Evolutionary conservation across 306 rosid species (phyloP), one percentile per base, ranked within the genome.

Genomic region (Inga leiocalycina): DNA sequence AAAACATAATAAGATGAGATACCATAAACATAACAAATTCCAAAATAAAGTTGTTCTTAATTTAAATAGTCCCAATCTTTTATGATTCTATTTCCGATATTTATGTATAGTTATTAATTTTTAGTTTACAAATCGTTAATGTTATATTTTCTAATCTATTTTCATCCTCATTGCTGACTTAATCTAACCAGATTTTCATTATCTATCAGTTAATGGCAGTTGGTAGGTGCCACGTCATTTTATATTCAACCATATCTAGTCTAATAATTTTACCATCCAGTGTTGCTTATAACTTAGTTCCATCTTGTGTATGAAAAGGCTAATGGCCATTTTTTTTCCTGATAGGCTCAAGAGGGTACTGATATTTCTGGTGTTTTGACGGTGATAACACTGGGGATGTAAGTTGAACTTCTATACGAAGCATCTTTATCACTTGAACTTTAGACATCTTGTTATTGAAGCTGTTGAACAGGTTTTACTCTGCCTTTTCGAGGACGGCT

Each of bases 381-480:
- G 0, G 98, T 94, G 85, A 94, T 94, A 97, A 87, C 93, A 10
- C 66, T 94, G 83, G 98, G 98, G 81, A 94, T 94, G 98, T 94
- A 91, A 91, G 97, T 87, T 84, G 78, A 76, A 32, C 86, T 87
- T 65, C 71, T 22, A 65, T 56, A 74, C 45, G 30, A 77, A 83
- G 43, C 80, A 15, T 70, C 37, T 71, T 79, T 66, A 52, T 72
- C 54, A 56, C 46, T 74, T 73, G 43, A 54, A 24, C 12, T 69
- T 71, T 68, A 24, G 56, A 85, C 77, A 61, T 81, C 64, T 80
- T 68, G n/a, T 13, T 65, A n/a, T 76, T 84, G 39, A 86, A 75
- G 45, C 84, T 61, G 84, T 62, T 82, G 77, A 54, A 79, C 90
- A 96, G 99, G 97, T 93, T 96, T 86, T 93, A 91, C 84, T 92